phyloP scores from a whole-genome alignment of 2,329 filamentous ascomycete genomes.

The Tricladium varicosporioides region DNA sequence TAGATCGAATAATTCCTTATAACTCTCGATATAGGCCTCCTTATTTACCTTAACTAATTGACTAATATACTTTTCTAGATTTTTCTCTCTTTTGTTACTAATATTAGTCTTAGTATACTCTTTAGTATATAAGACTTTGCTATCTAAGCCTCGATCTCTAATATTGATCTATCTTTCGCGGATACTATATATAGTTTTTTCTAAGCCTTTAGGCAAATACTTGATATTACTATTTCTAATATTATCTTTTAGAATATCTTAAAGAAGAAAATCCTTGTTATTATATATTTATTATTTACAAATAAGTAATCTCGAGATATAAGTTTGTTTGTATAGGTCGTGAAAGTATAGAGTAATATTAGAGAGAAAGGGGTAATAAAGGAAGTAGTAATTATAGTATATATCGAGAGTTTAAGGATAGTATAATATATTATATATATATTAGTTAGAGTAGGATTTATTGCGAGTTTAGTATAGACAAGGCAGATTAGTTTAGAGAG shows the following conservation, averaged over 20 bases:
- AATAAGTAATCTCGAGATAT: conserved; percentile 20
- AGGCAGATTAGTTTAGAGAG: neutral
- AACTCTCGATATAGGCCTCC: neutral
- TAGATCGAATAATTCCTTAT: neutral
- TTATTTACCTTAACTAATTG: neutral
- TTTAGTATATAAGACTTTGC: conserved; percentile 60
- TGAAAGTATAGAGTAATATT: conserved; percentile 17
- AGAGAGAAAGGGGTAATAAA: neutral
- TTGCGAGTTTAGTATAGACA: neutral
- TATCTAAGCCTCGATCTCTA: conserved; percentile 57
- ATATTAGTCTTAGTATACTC: conserved; percentile 59
- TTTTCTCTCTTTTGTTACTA: conserved; percentile 57
- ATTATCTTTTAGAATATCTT: conserved; percentile 65
- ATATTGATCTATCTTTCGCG: conserved; percentile 56
- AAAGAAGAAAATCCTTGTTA: conserved; percentile 22
- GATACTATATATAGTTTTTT: conserved; percentile 66
- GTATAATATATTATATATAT: neutral
- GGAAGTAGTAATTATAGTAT: neutral
- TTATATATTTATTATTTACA: conserved; percentile 12
- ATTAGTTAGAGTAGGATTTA: neutral
- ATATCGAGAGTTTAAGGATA: neutral
- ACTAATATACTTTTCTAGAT: conserved; percentile 43
- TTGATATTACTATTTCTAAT: conserved; percentile 48
- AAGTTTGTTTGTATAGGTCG: conserved; percentile 21
- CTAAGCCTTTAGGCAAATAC: conserved; percentile 51